Evolutionary conservation across 257 asterid species (phyloP), one percentile per base, ranked within the genome.

Genomic region (Linderniella brevidens): DNA sequence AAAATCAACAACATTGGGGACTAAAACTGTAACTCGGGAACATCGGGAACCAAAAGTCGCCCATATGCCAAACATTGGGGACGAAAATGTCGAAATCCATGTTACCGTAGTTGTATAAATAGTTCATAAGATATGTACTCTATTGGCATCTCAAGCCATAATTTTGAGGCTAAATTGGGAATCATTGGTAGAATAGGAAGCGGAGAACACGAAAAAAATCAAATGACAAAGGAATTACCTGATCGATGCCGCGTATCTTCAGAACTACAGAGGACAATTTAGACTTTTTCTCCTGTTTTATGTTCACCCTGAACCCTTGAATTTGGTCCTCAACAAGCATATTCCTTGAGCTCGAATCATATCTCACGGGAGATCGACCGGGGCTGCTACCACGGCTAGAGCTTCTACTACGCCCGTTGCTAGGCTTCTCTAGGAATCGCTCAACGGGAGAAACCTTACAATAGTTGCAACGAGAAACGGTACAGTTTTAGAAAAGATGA

Each of bases 161-260:
- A 25, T 25, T 25, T 25, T 25, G 32, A 25, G 32, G 6, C 32
- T 25, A 25, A 39, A 39, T 10, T 11, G 3, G 43, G 15, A 39
- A 11, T 1, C 15, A 39, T 39, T 10, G 3, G 13, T 39, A 11
- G 3, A 11, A 11, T 8, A 37, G 13, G 46, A 14, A 35, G 39
- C 15, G 43, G 12, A 17, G 50, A 41, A 49, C 47, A 19, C 35
- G 51, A 49, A 59, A 41, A 48, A 53, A 47, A 58, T 48, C 37
- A 57, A 56, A 37, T 38, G 8, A 48, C 25, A 49, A 43, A 53
- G 48, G 45, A 56, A 50, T 63, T 69, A 90, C 98, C 93, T 90
- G 93, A 73, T 90, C 98, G 58, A 90, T 90, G 64, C 98, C 98
- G 42, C 98, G 98, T 41, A 90, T 78, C 79, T 81, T 90, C 66